Evolutionary conservation across 2,329 filamentous ascomycete species (phyloP), one percentile per base, ranked within the genome.

Genomic region (Colletotrichum camelliae): DNA sequence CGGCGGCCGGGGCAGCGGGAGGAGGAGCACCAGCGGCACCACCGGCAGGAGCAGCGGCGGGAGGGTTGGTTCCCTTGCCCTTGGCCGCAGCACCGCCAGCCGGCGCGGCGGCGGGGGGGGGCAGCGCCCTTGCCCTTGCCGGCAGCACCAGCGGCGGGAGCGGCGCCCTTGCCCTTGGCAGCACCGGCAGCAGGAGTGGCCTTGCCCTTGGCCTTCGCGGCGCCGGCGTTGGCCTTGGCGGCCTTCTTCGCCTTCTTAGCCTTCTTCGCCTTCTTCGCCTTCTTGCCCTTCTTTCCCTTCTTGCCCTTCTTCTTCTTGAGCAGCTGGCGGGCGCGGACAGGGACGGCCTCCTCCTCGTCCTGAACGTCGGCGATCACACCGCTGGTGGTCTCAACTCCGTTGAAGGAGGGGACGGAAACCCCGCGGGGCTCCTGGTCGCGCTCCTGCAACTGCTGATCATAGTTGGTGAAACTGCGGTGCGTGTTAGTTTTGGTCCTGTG

Each of bases 251-350:
- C 68, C 39, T 64, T 65, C 68, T 71, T 71, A 1, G 39, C 68
- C 68, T 70, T 70, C 72, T 62, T 72, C 1, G 39, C 68, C 68
- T 70, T 70, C 72, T 62, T 72, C 1, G 37, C 68, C 62, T 62
- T 71, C 72, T 73, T 73, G 2, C n/a, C 70, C 70, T 73, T 73
- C 55, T 71, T 71, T 5, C 16, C 69, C 62, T 72, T 72, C 65
- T 68, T 72, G 9, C 52, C 70, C 70, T 73, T 73, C 66, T 71
- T 75, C 60, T 74, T 74, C 73, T 75, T 75, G 13, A 64, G 33
- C 13, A 68, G 24, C 70, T 75, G 73, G 39, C 73, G 73, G 43
- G 64, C 69, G 39, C 70, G 64, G 33, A 75, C 39, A 10, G 73
- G 73, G 9, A 68, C 62, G 24, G 55, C 57, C 24, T 39, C 57